These are phyloP conservation scores for Mycena capillaripes DNA, from an alignment of 768 basidiomycete genomes.

Conservation along the genomic window DNA sequence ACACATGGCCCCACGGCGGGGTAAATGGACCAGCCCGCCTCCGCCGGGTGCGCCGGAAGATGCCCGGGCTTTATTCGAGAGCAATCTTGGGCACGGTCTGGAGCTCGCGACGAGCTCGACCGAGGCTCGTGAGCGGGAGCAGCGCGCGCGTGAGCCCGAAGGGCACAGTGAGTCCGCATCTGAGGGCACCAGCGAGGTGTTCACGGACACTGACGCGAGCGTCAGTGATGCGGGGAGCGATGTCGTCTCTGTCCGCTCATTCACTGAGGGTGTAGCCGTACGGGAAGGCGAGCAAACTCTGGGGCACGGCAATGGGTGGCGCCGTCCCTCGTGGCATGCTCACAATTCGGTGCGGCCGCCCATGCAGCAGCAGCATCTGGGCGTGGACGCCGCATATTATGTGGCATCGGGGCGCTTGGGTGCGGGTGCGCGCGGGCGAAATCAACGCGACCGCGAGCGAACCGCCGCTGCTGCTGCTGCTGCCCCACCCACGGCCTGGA, in stretches of 20 bases:
- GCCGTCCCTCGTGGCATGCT: conserved; percentile 66
- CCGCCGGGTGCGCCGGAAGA: conserved; percentile 80
- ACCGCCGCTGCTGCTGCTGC: conserved; percentile 10
- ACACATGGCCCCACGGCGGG: conserved; percentile 86
- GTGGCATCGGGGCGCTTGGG: conserved; percentile 23
- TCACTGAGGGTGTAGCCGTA: conserved; percentile 64
- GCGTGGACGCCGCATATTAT: conserved; percentile 23
- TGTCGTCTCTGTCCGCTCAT: conserved; percentile 76
- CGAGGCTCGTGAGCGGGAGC: conserved; percentile 61
- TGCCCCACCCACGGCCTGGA: conserved; percentile 29
- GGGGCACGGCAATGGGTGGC: conserved; percentile 37
- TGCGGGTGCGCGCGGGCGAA: conserved; percentile 31
- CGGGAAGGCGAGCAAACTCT: conserved; percentile 28
- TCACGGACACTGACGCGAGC: conserved; percentile 78
- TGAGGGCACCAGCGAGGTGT: conserved; percentile 69
- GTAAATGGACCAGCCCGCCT: conserved; percentile 90
- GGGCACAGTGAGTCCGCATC: conserved; percentile 65
- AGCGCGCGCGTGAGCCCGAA: conserved; percentile 42
- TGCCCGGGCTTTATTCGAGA: conserved; percentile 77
- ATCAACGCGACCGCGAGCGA: conserved; percentile 35
- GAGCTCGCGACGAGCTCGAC: conserved; percentile 78
- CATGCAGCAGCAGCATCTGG: conserved; percentile 36
- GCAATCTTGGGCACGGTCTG: conserved; percentile 73
- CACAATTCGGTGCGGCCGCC: conserved; percentile 45
- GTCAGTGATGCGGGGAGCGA: conserved; percentile 78